Evolutionary conservation across 257 asterid genomes (phyloP).

Genomic region (Echium plantagineum): DNA sequence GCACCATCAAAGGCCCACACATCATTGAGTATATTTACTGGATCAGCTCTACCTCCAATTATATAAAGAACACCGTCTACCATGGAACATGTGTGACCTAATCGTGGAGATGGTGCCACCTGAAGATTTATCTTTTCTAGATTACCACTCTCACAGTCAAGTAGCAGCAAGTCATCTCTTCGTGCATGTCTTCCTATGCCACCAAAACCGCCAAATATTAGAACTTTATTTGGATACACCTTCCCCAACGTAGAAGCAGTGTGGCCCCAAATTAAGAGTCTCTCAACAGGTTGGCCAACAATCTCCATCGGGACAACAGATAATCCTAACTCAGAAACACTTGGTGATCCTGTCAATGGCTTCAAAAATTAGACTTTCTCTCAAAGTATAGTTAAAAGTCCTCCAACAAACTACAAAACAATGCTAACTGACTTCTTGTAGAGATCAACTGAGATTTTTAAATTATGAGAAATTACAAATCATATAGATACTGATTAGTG

Average conservation of each 20-base stretch:
- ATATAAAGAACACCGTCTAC: conserved; percentile 55
- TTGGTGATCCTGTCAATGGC: conserved; percentile 70
- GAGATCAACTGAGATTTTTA: neutral
- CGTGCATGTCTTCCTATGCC: conserved; percentile 92
- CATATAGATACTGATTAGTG: neutral
- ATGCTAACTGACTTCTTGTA: conserved; percentile 10
- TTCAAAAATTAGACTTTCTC: conserved; percentile 72
- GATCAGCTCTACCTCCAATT: conserved; percentile 94
- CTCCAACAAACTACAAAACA: conserved; percentile 51
- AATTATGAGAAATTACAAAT: too few species aligned
- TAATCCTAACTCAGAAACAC: conserved; percentile 26
- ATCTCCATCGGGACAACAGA: conserved; percentile 30
- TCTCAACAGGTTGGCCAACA: conserved; percentile 67
- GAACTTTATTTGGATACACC: conserved; percentile 31
- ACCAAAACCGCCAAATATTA: conserved; percentile 93
- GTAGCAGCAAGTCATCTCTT: conserved; percentile 51
- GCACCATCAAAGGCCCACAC: conserved; percentile 53
- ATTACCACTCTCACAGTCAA: conserved; percentile 39
- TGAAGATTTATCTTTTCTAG: conserved; percentile 36
- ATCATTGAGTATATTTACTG: conserved; percentile 64
- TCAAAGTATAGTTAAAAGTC: conserved; percentile 58
- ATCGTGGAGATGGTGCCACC: conserved; percentile 70
- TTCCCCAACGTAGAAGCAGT: conserved; percentile 43
- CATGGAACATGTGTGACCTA: conserved; percentile 70
- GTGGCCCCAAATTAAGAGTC: conserved; percentile 94